Evolutionary conservation across 176 grass and related monocot genomes (phyloP).

Genomic region (Typha latifolia): DNA sequence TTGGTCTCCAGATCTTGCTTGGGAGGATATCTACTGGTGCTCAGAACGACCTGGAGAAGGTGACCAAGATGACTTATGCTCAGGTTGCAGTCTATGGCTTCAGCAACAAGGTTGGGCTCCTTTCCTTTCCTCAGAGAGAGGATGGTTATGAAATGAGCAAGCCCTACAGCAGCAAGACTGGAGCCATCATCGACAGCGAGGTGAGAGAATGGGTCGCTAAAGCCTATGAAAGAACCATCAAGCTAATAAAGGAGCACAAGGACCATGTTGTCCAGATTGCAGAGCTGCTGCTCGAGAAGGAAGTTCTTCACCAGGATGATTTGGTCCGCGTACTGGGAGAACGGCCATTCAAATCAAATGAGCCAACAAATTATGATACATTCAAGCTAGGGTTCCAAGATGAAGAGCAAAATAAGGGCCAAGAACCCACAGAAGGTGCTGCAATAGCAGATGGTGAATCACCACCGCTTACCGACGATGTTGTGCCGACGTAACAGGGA

Average conservation of each 20-base stretch:
- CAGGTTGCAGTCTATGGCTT: conserved; percentile 92
- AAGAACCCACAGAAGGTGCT: too few species aligned
- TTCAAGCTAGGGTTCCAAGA: conserved; percentile 67
- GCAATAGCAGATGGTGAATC: too few species aligned
- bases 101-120: conserved; percentile 80
- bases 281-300: conserved; percentile 75
- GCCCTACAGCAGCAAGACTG: conserved; percentile 56
- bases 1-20: conserved; percentile 51
- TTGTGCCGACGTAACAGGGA: too few species aligned
- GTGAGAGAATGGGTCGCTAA: conserved; percentile 76
- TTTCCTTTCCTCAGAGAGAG: conserved; percentile 70
- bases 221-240: conserved; percentile 52
- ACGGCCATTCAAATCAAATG: conserved; percentile 48
- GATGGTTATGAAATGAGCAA: conserved; percentile 55
- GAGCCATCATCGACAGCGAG: conserved; percentile 66
- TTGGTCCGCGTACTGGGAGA: conserved; percentile 56
- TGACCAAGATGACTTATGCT: conserved; percentile 78
- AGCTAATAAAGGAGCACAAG: conserved; percentile 60
- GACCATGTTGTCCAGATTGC: conserved; percentile 60
- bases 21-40: conserved; percentile 82
- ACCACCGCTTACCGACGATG: too few species aligned
- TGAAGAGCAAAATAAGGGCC: conserved; percentile 11
- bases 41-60: conserved; percentile 92
- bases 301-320: conserved; percentile 88
- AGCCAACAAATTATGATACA: conserved; percentile 59